Percentiles rank a stretch among this genome's conserved stretches.
Evolutionary conservation across 1,284 basidiomycete genomes (phyloP).

Genomic region (Cryptococcus amylolentus): DNA sequence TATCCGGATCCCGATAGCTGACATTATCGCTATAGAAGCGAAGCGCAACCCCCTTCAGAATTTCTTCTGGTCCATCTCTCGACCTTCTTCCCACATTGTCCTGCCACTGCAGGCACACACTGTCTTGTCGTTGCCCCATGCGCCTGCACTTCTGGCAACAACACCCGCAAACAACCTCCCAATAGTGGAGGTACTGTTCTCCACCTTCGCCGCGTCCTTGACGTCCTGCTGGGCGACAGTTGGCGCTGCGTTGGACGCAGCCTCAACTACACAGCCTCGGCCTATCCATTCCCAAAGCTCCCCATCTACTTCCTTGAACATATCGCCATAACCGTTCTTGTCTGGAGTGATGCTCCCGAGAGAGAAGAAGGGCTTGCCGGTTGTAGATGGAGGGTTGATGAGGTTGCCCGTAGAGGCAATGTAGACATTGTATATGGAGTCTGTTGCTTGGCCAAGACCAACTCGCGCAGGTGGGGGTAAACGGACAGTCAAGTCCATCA

Average conservation of each 20-base stretch:
- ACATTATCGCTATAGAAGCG: too few species aligned
- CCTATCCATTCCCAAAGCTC: conserved; percentile 51
- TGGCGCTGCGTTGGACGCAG: conserved; percentile 3
- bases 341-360: conserved; percentile 44
- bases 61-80: conserved; percentile 46
- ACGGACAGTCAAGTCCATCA: conserved; percentile 50
- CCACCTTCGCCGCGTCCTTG: conserved; percentile 3
- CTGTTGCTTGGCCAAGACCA: conserved; percentile 6
- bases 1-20: background rate
- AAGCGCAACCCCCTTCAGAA: background rate
- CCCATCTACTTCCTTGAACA: conserved; percentile 49
- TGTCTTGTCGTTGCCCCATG: conserved; percentile 52
- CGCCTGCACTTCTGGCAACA: conserved; percentile 48
- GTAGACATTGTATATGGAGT: conserved; percentile 31
- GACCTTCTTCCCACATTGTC: conserved; percentile 52
- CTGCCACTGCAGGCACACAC: conserved; percentile 50
- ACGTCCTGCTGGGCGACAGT: background rate
- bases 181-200: conserved; percentile 11
- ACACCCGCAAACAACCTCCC: conserved; percentile 50
- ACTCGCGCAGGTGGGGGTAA: conserved; percentile 34
- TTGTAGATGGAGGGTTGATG: conserved; percentile 44
- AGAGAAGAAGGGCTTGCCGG: conserved; percentile 34
- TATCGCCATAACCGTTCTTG: conserved; percentile 49
- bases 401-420: conserved; percentile 48
- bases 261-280: conserved; percentile 47